Evolutionary conservation across 441 rosid species (phyloP), one percentile per base, ranked within the genome.

Genomic region (Sinapis alba): DNA sequence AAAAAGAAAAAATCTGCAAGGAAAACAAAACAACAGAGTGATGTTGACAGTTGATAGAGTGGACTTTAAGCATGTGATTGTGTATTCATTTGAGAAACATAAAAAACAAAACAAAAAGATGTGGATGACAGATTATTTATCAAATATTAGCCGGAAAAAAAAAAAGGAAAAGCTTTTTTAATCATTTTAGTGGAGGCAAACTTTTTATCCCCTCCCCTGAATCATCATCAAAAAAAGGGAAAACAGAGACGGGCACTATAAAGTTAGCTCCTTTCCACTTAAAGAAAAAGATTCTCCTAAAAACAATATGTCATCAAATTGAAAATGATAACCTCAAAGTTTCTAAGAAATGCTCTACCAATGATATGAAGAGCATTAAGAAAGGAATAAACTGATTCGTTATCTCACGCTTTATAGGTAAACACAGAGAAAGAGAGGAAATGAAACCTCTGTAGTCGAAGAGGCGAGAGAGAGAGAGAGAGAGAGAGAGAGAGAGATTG

Each of bases 221-320:
- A 20, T 62, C 24, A 47, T 30, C 11, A 32, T 2, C 41, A 21
- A 32, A 32, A 58, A 71, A 65, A 58, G 62, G 50, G 3, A 65
- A 18, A 71, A 71, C 57, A 77, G 64, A 58, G 80, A 77, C 72
- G 12, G 38, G 57, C 63, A 65, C 71, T 62, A 60, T 54, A 71
- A 59, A 72, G 38, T 34, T 2, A 34, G 41, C 41, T 32, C 38
- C 38, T 32, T 32, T 32, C 38, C 38, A 32, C 38, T 32, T 2
- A 32, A 34, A 28, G 7, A 28, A 28, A 34, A 34, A 32, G 41
- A 34, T 34, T 70, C 67, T 21, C 20, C 9, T 30, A 69, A 21
- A 54, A 59, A 64, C 8, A 28, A 32, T 2, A 32, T 32, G 3
- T 32, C 38, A 32, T 32, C 12, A 8, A 32, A 32, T 8, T 12